These are phyloP conservation scores for Tuber calosporum DNA, from an alignment of 495 filamentous ascomycete genomes.

Conservation along the genomic window DNA sequence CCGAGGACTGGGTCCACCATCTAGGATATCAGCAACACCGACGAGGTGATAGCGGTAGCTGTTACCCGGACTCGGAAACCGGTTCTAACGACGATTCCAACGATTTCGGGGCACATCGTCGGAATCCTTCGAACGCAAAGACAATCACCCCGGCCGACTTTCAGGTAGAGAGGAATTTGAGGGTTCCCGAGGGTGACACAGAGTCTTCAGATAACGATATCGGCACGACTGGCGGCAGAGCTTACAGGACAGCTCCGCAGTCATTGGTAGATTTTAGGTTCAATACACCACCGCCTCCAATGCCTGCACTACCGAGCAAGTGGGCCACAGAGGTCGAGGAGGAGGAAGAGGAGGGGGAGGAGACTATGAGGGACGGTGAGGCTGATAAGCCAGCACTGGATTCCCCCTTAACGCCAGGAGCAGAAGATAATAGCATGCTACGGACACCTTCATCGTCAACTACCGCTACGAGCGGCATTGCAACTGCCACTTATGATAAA, in stretches of 20 bases:
- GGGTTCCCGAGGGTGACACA: conserved; percentile 20
- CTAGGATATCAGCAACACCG: conserved; percentile 39
- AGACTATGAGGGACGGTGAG: conserved; percentile 16
- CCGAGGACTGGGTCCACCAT: conserved; percentile 41
- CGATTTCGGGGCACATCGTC: conserved; percentile 28
- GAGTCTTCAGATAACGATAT: conserved; percentile 36
- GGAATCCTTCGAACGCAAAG: conserved; percentile 40
- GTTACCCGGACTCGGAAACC: conserved; percentile 18
- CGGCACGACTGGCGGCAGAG: conserved; percentile 22
- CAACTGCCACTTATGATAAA: conserved; percentile 15
- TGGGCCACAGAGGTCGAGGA: conserved; percentile 31
- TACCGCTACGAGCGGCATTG: conserved; percentile 16
- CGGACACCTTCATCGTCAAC: conserved; percentile 33
- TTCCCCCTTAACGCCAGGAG: background rate
- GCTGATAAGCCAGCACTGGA: background rate
- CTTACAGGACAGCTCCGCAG: conserved; percentile 38
- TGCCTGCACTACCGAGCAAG: conserved; percentile 31
- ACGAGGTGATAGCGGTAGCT: conserved; percentile 33
- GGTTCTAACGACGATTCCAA: conserved; percentile 25
- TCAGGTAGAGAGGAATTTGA: conserved; percentile 18
- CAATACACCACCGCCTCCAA: conserved; percentile 7
- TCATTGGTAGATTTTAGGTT: conserved; percentile 30
- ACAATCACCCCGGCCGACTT: conserved; percentile 41
- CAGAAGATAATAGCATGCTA: conserved; percentile 26
- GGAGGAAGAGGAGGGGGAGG: too few species aligned